Evolutionary conservation across 345 rosid genomes (phyloP).

Genomic region (Aegle marmelos): DNA sequence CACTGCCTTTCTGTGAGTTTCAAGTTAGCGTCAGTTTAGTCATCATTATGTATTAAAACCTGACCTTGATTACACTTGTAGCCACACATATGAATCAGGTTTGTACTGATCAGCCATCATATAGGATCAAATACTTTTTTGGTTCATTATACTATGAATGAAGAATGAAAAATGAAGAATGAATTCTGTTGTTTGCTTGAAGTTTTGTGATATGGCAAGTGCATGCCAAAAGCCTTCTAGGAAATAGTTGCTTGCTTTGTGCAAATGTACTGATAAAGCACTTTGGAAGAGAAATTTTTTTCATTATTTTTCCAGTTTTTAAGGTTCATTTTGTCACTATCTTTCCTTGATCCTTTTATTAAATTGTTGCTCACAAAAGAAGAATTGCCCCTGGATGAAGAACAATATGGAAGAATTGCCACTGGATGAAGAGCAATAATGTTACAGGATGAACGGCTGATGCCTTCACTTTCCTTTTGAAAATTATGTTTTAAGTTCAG

Average conservation of each 20-base stretch:
- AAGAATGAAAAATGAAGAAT: not conserved
- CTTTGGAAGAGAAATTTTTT: not conserved
- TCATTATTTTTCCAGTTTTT: not conserved
- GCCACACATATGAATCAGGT: not conserved
- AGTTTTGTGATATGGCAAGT: not conserved
- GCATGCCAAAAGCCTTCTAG: not conserved
- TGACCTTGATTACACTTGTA: not conserved
- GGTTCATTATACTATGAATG: not conserved
- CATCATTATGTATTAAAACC: not conserved
- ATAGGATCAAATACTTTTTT: not conserved
- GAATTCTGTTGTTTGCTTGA: not conserved
- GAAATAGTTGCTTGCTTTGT: not conserved
- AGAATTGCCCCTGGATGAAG: too few relatives aligned
- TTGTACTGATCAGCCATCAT: not conserved
- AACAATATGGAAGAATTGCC: too few relatives aligned
- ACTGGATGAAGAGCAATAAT: too few relatives aligned
- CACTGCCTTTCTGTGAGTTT: not conserved
- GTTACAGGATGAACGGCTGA: too few relatives aligned
- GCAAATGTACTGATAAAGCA: not conserved
- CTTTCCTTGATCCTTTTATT: too few relatives aligned
- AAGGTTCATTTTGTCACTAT: too few relatives aligned
- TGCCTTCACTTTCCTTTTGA: not conserved
- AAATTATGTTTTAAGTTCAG: too few relatives aligned
- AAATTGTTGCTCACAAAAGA: too few relatives aligned
- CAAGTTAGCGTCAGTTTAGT: not conserved